These are phyloP conservation scores for Podosphaera aphanis DNA, from an alignment of 2,329 filamentous ascomycete species.

Conservation along the genomic window DNA sequence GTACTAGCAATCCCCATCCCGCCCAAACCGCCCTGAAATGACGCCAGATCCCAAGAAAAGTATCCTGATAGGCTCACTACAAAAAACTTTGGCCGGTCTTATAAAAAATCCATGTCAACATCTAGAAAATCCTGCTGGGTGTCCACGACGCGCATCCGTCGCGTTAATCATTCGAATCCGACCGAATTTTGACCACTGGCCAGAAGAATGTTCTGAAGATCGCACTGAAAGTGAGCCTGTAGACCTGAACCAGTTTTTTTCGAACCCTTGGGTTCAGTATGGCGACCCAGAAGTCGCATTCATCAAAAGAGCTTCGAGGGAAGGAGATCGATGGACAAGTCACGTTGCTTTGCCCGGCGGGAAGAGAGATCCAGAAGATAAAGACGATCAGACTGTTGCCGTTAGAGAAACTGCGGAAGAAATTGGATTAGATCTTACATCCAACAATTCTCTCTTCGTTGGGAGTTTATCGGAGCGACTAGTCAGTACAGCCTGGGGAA, in stretches of 20 bases:
- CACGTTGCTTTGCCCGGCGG: slow-evolving; percentile 47
- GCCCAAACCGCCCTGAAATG: background rate
- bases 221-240: slow-evolving; percentile 11
- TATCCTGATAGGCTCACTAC: slow-evolving; percentile 13
- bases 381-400: slow-evolving; percentile 35
- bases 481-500: slow-evolving; percentile 43
- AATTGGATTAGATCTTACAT: slow-evolving; percentile 35
- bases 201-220: slow-evolving; percentile 11
- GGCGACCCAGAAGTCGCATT: slow-evolving; percentile 47
- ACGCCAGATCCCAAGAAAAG: background rate
- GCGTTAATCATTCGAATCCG: slow-evolving; percentile 39
- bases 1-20: background rate
- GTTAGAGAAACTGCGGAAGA: slow-evolving; percentile 42
- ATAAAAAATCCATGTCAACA: slow-evolving; percentile 22
- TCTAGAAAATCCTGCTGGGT: slow-evolving; percentile 19
- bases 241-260: slow-evolving; percentile 33
- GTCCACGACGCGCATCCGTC: slow-evolving; percentile 22
- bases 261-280: slow-evolving; percentile 38
- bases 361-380: slow-evolving; percentile 40
- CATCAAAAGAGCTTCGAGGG: slow-evolving; percentile 42
- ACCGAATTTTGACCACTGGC: slow-evolving; percentile 30
- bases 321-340: slow-evolving; percentile 44
- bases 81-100: slow-evolving; percentile 15
- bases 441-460: slow-evolving; percentile 22
- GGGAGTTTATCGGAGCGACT: slow-evolving; percentile 43